Conservation (phyloP, 2,329 filamentous ascomycete species). For the Cadophora sp. region DNA sequence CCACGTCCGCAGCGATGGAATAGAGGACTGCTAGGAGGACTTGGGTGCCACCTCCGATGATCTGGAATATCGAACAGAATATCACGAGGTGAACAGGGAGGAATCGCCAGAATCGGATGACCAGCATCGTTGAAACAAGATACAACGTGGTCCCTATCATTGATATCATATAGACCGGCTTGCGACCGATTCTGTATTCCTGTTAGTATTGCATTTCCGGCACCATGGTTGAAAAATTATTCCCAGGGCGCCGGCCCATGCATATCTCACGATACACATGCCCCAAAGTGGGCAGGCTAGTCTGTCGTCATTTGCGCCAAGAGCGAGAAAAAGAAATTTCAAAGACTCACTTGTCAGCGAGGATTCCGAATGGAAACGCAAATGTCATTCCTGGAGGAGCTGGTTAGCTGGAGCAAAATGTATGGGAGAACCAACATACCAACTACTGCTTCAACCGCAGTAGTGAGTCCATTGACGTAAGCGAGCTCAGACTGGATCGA, state of each 20-base stretch:
- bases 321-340: neutral
- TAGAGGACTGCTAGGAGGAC: slow-evolving; percentile 15
- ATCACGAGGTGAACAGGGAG: slow-evolving; percentile 15
- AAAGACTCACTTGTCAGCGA: slow-evolving; percentile 17
- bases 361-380: slow-evolving; percentile 20
- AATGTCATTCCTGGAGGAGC: neutral
- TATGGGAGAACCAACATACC: neutral
- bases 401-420: neutral
- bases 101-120: slow-evolving; percentile 16
- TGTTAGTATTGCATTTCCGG: neutral
- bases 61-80: slow-evolving; percentile 8
- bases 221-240: neutral
- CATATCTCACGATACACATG: neutral
- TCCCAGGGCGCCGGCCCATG: neutral
- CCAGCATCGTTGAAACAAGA: neutral
- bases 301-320: neutral
- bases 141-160: slow-evolving; percentile 8
- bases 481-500: slow-evolving; percentile 20
- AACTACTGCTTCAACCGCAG: slow-evolving; percentile 13
- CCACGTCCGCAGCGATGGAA: slow-evolving; percentile 18
- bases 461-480: slow-evolving; percentile 15
- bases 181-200: slow-evolving; percentile 14
- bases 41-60: slow-evolving; percentile 16
- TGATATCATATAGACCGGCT: slow-evolving; percentile 13
- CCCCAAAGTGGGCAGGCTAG: neutral